Conservation (phyloP, 441 rosid genomes). For the Adansonia gregorii region DNA sequence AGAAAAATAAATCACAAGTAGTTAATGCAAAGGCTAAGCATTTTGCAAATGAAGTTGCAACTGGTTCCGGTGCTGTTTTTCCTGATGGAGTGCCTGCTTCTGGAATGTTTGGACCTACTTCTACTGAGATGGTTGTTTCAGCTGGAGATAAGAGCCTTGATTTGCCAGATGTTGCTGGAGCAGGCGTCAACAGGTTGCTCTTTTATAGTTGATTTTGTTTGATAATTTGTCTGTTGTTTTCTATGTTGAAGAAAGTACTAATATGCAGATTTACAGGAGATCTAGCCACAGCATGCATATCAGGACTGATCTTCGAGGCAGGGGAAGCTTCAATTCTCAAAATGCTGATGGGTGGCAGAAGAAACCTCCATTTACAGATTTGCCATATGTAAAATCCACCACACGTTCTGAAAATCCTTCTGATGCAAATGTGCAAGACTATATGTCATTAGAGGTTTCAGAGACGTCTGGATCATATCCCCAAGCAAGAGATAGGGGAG, state of each 20-base stretch:
- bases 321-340: constrained; percentile 54
- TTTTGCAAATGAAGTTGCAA: constrained; percentile 45
- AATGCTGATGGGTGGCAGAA: constrained; percentile 64
- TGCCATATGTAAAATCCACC: constrained; percentile 34
- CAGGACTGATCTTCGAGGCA: constrained; percentile 59
- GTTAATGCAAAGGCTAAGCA: constrained; percentile 40
- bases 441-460: constrained; percentile 32
- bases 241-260: constrained; percentile 25
- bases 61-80: constrained; percentile 34
- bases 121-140: constrained; percentile 38
- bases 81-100: constrained; percentile 40
- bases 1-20: constrained; percentile 45
- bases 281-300: constrained; percentile 53
- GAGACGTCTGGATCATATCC: constrained; percentile 39
- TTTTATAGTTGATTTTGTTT: constrained; percentile 29
- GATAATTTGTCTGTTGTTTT: constrained; percentile 33
- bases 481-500: constrained; percentile 48
- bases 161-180: constrained; percentile 42
- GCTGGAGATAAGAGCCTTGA: constrained; percentile 48
- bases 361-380: constrained; percentile 46
- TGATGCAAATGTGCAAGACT: constrained; percentile 44
- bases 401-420: constrained; percentile 46
- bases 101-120: constrained; percentile 38
- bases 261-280: constrained; percentile 58
- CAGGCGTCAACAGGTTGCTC: constrained; percentile 65